Base-by-base conservation (phyloP, 2,329 filamentous ascomycete species). In the Alternaria gansuensis region DNA sequence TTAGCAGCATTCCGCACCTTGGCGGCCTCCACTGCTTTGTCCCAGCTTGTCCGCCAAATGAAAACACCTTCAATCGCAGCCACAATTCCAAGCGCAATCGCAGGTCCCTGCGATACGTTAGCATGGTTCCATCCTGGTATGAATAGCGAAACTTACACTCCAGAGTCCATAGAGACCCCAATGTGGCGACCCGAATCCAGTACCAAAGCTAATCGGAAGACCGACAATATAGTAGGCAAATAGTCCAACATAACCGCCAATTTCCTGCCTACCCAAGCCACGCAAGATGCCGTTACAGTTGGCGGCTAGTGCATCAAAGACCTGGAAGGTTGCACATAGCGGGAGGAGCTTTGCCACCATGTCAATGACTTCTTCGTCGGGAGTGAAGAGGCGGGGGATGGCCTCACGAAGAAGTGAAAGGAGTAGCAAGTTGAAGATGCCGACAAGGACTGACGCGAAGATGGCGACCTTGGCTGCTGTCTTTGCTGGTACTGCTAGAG, bases 171-270 rank as follows among this genome's bases (percentile, higher is more conserved):
- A 83, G 36, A 98, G 80, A 45, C 87, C 87, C 92, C 90, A 96
- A 21, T 83, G 83, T 0, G 93, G 80, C 0, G 93, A 79, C 0
- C 87, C 89, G 75, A 98, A 97, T 0, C 88, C 90, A 0, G 90
- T 86, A 4, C 85, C 87, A 65, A 97, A 90, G 37, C 89, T 92
- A 33, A 97, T 86, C 0, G 95, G 94, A 77, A 98, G 83, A 0
- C 92, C 94, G 26, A 98, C 84, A 17, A 86, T 81, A 77, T 98
- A 99, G 80, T 97, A 97, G 23, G 89, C 89, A 49, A 92, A 86
- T 2, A 98, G 79, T 71, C 95, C 96, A 7, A 93, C 88, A 68
- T 94, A 97, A 0, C 94, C 93, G 11, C 94, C 94, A 56, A 98
- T 88, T 64, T 92, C 88, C 77, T 98, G 94, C 57, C 91, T 87